Conservation (phyloP, 495 filamentous ascomycete species). For the Aspergillus incahuasiensis region DNA sequence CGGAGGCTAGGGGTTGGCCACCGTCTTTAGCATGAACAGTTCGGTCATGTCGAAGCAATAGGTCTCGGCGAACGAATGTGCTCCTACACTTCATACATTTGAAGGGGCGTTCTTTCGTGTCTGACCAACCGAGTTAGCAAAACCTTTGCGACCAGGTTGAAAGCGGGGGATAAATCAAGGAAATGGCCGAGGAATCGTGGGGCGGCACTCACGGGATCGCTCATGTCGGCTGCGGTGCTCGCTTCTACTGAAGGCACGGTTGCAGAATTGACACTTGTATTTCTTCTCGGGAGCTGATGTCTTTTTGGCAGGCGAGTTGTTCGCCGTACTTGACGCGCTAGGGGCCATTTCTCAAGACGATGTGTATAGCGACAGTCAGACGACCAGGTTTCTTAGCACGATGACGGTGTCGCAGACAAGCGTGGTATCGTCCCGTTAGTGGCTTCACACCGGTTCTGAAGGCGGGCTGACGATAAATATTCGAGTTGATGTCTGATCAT, state of each 20-base stretch:
- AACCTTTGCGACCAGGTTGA: background rate
- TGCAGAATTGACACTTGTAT: slow-evolving; percentile 99
- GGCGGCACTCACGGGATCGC: slow-evolving; percentile 80
- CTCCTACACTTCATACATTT: slow-evolving; percentile 97
- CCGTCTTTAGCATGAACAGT: slow-evolving; percentile 99
- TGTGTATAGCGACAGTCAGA: slow-evolving; percentile 30
- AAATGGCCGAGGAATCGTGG: background rate
- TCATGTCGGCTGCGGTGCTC: slow-evolving; percentile 97
- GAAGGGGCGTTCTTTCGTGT: slow-evolving; percentile 98
- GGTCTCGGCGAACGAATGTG: slow-evolving; percentile 95
- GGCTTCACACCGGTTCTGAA: slow-evolving; percentile 49
- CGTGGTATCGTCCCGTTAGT: slow-evolving; percentile 50
- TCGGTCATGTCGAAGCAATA: slow-evolving; percentile 93
- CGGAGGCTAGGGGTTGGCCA: slow-evolving; percentile 88
- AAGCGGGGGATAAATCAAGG: background rate
- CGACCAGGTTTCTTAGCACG: slow-evolving; percentile 38
- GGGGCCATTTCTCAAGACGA: slow-evolving; percentile 40
- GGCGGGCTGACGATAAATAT: slow-evolving; percentile 43
- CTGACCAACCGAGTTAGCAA: slow-evolving; percentile 38
- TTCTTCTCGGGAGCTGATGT: slow-evolving; percentile 82
- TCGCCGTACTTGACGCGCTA: slow-evolving; percentile 61
- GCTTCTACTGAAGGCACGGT: slow-evolving; percentile 91
- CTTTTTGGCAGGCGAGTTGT: slow-evolving; percentile 53
- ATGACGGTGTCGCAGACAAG: slow-evolving; percentile 33
- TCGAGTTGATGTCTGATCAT: slow-evolving; percentile 47